Base-by-base conservation (phyloP, 2,329 filamentous ascomycete genomes). In the Chaetomium strumarium region DNA sequence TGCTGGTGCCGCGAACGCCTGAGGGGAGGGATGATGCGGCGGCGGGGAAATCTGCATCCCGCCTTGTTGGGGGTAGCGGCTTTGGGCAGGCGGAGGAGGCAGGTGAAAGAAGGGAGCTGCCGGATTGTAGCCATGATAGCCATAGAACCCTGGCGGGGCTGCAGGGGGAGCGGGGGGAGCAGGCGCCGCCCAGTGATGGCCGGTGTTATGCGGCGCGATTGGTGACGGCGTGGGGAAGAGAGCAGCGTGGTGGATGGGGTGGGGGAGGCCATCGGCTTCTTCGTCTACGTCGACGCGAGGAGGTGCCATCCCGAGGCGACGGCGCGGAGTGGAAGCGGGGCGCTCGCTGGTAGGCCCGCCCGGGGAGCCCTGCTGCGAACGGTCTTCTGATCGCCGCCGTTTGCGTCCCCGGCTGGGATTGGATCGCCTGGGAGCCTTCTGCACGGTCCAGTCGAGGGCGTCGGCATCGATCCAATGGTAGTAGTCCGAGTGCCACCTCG, bases 401-500 rank as follows among this genome's bases (percentile, higher is more conserved):
- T 40, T 50, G 12, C 16, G 7, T 20, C 38, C n/a, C 12, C 19
- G 31, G 5, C 16, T 38, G 8, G 19, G 5, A n/a, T 36, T 31
- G 29, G 10, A 33, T 14, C 9, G 9, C 41, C 34, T 46, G 34
- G 43, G 20, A 2, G 10, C 2, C 16, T 52, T 50, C n/a, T 41
- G 47, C 9, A 33, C 10, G 11, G 24, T 34, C 59, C 59, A 61
- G 49, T 61, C 46, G 20, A 38, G 42, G n/a, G 44, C 30, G 13
- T 51, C 44, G n/a, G 50, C 43, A 17, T 60, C 49, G 41, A 61
- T 57, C 19, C 44, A 57, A 42, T 61, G 59, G 13, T 11, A 33
- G 24, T 24, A 13, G 19, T 58, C 45, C 6, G 14, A 17, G 7
- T 49, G 38, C 55, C 57, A 57, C 29, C 8, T 10, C 5, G 49